Base-by-base conservation (phyloP, 2,329 filamentous ascomycete genomes). In the Catunica adiposa region DNA sequence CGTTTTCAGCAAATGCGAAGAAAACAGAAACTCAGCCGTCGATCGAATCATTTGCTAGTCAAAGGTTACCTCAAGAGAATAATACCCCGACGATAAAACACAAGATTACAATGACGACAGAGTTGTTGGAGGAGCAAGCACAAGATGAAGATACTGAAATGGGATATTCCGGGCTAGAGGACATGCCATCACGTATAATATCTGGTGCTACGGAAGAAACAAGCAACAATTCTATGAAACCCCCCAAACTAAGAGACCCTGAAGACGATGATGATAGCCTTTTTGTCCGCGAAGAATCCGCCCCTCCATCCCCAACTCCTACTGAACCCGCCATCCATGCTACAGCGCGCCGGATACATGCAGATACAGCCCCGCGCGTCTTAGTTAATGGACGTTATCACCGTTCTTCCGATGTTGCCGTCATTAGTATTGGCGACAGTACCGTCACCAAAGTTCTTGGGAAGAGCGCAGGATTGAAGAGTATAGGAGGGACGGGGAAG, bases 371-470 rank as follows among this genome's bases (percentile, higher is more conserved):
- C 9, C 51, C 53, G 7, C 22, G 40, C 14, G 29, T 34, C 14
- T 29, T 31, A n/a, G 26, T 54, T 9, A 48, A 26, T 8, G 22
- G 37, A 20, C 3, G 37, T 6, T 56, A 54, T 42, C 84, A 79
- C 63, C 75, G 83, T 34, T 69, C 75, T 1, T 75, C 77, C 26
- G 81, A 86, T 62, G 70, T 82, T 53, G 84, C 85, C 20, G 86
- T 83, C 1, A 85, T 90, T 51, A 89, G 83, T 0, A 79, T 90
- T 55, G 86, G 84, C 1, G 74, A 82, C 59, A 76, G 74, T 48
- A 86, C 82, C 0, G 74, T 80, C 3, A 83, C 78, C 0, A 82
- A 80, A 20, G 74, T 80, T 31, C 74, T 88, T 61, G 83, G 83
- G 1, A 76, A 72, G 52, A 71, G 76, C 52, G 63, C 71, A 3